A percentile compares a stretch with the other conserved stretches of the same genome.
These are phyloP conservation scores for Rugiboletus extremiorientalis DNA, from an alignment of 1,284 basidiomycete genomes.

Conservation along the genomic window DNA sequence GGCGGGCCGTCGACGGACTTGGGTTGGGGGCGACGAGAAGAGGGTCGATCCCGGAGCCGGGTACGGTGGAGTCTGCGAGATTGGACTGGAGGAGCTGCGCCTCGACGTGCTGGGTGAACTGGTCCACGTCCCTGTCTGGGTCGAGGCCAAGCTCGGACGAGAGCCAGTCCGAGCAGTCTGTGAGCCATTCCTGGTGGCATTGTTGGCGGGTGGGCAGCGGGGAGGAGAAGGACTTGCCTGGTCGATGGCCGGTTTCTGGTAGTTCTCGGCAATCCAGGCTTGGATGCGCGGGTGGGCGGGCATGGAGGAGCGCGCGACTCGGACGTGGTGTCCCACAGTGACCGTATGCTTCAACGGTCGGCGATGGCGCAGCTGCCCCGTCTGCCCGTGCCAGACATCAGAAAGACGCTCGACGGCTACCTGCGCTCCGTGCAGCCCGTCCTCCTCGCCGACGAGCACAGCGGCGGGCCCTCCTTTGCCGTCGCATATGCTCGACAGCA, in stretches of 20 bases:
- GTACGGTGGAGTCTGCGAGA: conserved; percentile 64
- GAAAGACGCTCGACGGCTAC: conserved; percentile 79
- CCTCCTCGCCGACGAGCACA: conserved; percentile 70
- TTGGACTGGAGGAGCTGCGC: conserved; percentile 69
- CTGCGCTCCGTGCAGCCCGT: conserved; percentile 81
- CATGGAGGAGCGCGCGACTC: conserved; percentile 21
- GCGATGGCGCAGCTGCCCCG: conserved; percentile 43
- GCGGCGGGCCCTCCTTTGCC: conserved; percentile 53
- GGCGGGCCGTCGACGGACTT: not conserved
- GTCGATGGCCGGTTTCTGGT: conserved; percentile 56
- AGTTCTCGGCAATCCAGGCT: conserved; percentile 48
- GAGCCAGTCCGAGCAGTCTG: conserved; percentile 67
- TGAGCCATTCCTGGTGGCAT: conserved; percentile 62
- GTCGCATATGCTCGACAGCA: conserved; percentile 31
- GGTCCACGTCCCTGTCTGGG: conserved; percentile 44
- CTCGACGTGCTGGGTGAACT: conserved; percentile 53
- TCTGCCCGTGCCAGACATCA: conserved; percentile 84
- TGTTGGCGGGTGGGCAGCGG: not conserved
- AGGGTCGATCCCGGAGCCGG: conserved; percentile 64
- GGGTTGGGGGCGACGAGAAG: conserved; percentile 35
- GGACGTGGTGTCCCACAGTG: too few species aligned
- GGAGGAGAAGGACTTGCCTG: conserved; percentile 37
- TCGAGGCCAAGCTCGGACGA: conserved; percentile 46
- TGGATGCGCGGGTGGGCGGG: conserved; percentile 23
- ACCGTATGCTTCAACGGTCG: conserved; percentile 23